Evolutionary conservation across 352 stramenopile species (phyloP), one percentile per base, ranked within the genome.

Genomic region (Peronospora belbahrii): DNA sequence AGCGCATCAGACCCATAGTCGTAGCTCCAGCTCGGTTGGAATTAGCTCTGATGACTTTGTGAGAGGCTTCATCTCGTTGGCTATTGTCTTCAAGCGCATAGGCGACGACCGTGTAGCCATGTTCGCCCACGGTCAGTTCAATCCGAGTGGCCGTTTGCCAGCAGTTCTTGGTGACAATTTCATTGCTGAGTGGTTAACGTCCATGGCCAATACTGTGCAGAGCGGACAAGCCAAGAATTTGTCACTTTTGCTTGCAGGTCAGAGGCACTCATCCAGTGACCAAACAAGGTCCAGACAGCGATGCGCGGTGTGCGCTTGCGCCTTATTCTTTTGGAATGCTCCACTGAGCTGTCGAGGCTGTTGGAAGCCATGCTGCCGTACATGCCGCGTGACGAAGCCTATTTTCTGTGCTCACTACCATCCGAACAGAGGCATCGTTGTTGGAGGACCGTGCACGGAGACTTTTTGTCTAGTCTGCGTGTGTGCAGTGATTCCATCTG

Each of bases 371-470:
- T 82, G 67, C 13, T 89, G 78, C 41, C 66, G 78, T 15, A 65
- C 59, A 0, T 89, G 78, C 54, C 70, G 70, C 30, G 70, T 86
- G 17, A 80, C 60, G 10, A 74, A 80, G 41, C 78, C 78, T 0
- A 86, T 89, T 42, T 89, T 86, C 52, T 89, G 78, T 28, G 75
- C 72, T 5, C 69, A 89, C 20, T 73, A 66, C 19, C 74, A 87
- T 52, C 42, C 25, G 6, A 61, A 50, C 30, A 39, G 42, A 17
- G 34, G 62, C 10, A 54, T 44, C 18, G 46, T 71, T 20, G 24
- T 62, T 27, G 30, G 46, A 3, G 42, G 49, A 10, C 72, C 73
- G 6, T 89, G 78, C 54, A 85, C 70, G 2, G 78, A 89, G 54
- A 85, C 67, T 1, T 89, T 89, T 38, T 89, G 78, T 47, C 57